Evolutionary conservation across 768 basidiomycete species (phyloP).

Genomic region (Suillus alpinus): DNA sequence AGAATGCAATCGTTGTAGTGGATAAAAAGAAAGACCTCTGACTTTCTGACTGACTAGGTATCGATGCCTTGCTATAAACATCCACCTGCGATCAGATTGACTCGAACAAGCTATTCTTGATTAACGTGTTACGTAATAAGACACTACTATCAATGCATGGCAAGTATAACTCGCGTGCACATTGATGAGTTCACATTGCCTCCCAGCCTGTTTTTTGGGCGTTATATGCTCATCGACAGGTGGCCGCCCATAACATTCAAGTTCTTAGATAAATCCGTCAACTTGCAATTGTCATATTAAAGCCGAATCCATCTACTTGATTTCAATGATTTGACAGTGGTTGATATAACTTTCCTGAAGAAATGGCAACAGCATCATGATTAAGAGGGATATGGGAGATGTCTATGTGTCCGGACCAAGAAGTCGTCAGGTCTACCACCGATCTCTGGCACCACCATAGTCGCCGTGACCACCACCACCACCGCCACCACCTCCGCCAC

Average conservation of each 20-base stretch:
- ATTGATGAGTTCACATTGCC: background rate
- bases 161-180: background rate
- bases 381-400: slow-evolving; percentile 3
- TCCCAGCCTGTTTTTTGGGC: background rate
- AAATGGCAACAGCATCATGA: background rate
- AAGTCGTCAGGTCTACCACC: slow-evolving; percentile 10
- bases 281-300: no score
- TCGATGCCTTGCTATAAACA: slow-evolving; percentile 21
- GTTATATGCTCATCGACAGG: background rate
- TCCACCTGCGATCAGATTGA: slow-evolving; percentile 15
- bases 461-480: slow-evolving; percentile 42
- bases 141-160: background rate
- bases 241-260: background rate
- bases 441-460: slow-evolving; percentile 13
- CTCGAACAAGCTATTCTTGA: slow-evolving; percentile 3
- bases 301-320: background rate
- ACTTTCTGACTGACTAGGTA: slow-evolving; percentile 9
- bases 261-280: background rate
- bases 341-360: background rate
- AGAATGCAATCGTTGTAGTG: background rate
- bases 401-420: slow-evolving; percentile 1
- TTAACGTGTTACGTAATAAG: slow-evolving; percentile 6
- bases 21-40: slow-evolving; percentile 3
- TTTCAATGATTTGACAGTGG: background rate
- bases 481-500: slow-evolving; percentile 41